Conservation (phyloP, 441 rosid genomes). For the Capsella rubella region DNA sequence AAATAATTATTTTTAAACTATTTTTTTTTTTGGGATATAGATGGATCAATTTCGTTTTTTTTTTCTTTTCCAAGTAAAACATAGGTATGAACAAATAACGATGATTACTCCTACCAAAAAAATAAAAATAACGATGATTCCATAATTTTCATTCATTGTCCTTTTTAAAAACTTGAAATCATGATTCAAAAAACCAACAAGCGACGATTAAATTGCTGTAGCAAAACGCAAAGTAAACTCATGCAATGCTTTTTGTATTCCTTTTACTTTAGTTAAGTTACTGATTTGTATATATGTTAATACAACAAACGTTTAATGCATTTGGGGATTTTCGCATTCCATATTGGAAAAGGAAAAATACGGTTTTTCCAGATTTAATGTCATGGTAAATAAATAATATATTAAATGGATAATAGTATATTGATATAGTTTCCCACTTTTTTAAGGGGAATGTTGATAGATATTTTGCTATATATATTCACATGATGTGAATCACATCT, state of each 20-base stretch:
- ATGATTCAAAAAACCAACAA: not conserved
- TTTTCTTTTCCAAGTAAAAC: too few relatives aligned
- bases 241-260: slow-evolving; percentile 4
- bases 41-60: too few relatives aligned
- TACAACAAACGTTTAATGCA: slow-evolving; percentile 6
- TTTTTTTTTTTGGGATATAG: too few relatives aligned
- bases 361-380: slow-evolving; percentile 6
- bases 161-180: not conserved
- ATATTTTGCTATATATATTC: slow-evolving; percentile 16
- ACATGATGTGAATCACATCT: slow-evolving; percentile 6
- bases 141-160: not conserved
- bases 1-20: too few relatives aligned
- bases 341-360: slow-evolving; percentile 22
- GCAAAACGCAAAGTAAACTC: slow-evolving; percentile 15
- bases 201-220: slow-evolving; percentile 20
- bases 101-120: too few relatives aligned
- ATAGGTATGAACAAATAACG: too few relatives aligned
- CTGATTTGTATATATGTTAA: not conserved
- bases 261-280: not conserved
- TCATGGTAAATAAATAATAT: slow-evolving; percentile 1
- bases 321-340: slow-evolving; percentile 24
- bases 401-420: not conserved
- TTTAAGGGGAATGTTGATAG: not conserved
- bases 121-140: too few relatives aligned
- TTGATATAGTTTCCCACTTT: not conserved